Base-by-base conservation (phyloP, 176 grass and related monocot genomes). In the Phragmites australis region DNA sequence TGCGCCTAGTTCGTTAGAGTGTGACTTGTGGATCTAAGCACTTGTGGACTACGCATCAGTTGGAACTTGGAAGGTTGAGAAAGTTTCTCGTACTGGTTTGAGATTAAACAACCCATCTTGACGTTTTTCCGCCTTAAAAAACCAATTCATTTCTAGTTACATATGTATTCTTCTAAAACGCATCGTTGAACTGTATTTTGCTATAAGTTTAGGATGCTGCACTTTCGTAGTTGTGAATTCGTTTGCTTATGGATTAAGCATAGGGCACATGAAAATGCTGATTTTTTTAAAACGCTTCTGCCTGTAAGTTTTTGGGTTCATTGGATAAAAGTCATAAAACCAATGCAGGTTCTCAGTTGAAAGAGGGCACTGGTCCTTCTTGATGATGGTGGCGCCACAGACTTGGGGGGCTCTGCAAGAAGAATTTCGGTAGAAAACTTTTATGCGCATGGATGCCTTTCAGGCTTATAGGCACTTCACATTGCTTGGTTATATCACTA, bases 401-500 rank as follows among this genome's bases (percentile, higher is more conserved):
- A 31, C 85, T 34, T 22, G 46, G 78, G 34, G 54, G 70, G 78
- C 71, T 92, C 40, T 92, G 76, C 39, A 32, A 48, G 34, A 39
- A 93, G 58, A 65, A 52, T 12, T 2, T 88, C 46, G 21, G 70
- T 9, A 18, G 63, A 41, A 12, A 9, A 8, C 9, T 45, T 12
- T 45, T 45, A 45, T 12, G n/a, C n/a, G n/a, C n/a, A n/a, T 74
- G 58, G 82, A 79, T 9, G 43, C 32, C 50, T 85, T 90, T 82
- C 44, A 82, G 52, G 80, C 80, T 32, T 83, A 88, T 60, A 81
- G 39, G 54, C 59, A 91, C 65, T 42, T 94, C 39, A 87, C 88
- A 83, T 84, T 82, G 65, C 80, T 89, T 76, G 86, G 89, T 10
- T 90, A 85, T 83, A 77, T 88, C 74, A 54, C 85, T 56, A 66